A percentile compares a stretch with the other conserved stretches of the same genome.
phyloP scores from a whole-genome alignment of 1,284 basidiomycete genomes.

The Agroathelia rolfsii region DNA sequence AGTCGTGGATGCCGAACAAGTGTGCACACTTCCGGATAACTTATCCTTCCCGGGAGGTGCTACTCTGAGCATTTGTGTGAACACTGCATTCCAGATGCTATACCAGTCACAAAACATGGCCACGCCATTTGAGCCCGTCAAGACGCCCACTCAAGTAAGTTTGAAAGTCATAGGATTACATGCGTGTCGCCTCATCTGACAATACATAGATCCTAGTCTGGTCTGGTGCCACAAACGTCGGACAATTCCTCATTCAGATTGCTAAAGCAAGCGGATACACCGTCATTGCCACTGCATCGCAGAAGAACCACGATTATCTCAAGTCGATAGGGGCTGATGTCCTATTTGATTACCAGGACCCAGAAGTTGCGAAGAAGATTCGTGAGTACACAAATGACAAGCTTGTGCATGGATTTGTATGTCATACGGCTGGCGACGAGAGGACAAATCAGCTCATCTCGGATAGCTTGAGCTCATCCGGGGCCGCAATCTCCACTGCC shows the following conservation, averaged over 20 bases:
- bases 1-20: slow-evolving; percentile 16
- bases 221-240: slow-evolving; percentile 27
- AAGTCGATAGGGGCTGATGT: slow-evolving; percentile 27
- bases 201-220: slow-evolving; percentile 27
- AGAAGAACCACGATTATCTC: slow-evolving; percentile 25
- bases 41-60: slow-evolving; percentile 21
- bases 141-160: slow-evolving; percentile 9
- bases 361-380: slow-evolving; percentile 12
- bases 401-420: slow-evolving; percentile 19
- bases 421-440: slow-evolving; percentile 17
- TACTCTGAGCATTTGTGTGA: slow-evolving; percentile 15
- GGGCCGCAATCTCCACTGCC: slow-evolving; percentile 18
- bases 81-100: slow-evolving; percentile 16
- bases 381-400: slow-evolving; percentile 15
- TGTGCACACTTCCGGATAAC: slow-evolving; percentile 20
- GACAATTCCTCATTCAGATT: slow-evolving; percentile 31
- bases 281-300: slow-evolving; percentile 27
- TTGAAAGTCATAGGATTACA: too few species aligned
- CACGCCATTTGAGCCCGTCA: slow-evolving; percentile 10
- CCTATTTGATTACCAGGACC: slow-evolving; percentile 21
- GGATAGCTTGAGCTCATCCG: slow-evolving; percentile 15
- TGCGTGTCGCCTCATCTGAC: too few species aligned
- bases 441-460: slow-evolving; percentile 16
- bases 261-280: slow-evolving; percentile 22
- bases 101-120: slow-evolving; percentile 14